These are phyloP conservation scores for Tolypocladium album DNA, from an alignment of 2,329 filamentous ascomycete species.

Conservation along the genomic window DNA sequence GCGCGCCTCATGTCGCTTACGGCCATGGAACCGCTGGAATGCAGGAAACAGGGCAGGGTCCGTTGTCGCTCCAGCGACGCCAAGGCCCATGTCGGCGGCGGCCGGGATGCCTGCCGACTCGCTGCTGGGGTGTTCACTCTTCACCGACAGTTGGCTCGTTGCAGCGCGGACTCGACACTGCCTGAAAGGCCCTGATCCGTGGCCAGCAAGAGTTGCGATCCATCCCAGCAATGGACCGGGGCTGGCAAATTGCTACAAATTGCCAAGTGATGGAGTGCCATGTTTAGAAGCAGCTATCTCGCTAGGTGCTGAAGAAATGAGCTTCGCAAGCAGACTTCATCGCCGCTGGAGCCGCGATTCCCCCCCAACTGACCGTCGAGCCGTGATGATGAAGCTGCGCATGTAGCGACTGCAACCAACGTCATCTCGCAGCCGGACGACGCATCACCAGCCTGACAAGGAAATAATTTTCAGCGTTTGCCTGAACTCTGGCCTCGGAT, in stretches of 20 bases:
- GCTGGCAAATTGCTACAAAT: background rate
- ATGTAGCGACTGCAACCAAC: background rate
- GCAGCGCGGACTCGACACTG: background rate
- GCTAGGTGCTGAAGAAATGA: no score
- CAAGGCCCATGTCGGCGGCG: background rate
- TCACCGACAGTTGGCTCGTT: background rate
- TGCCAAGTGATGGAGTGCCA: background rate
- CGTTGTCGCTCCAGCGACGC: background rate
- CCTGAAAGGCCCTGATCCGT: background rate
- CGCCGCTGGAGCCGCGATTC: no score
- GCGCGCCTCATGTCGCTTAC: background rate
- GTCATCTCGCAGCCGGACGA: background rate
- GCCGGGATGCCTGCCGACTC: background rate
- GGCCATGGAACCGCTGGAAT: background rate
- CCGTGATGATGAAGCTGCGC: background rate
- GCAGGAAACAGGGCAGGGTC: background rate
- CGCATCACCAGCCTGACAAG: background rate
- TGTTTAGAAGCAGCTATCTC: background rate
- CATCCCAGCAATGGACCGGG: background rate
- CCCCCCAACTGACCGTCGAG: no score
- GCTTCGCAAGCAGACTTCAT: no score
- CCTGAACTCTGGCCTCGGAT: background rate
- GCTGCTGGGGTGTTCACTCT: background rate
- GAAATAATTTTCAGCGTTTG: background rate
- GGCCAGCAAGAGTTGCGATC: background rate